Conservation (phyloP, 1,284 basidiomycete genomes). For the Marasmius oreades region DNA sequence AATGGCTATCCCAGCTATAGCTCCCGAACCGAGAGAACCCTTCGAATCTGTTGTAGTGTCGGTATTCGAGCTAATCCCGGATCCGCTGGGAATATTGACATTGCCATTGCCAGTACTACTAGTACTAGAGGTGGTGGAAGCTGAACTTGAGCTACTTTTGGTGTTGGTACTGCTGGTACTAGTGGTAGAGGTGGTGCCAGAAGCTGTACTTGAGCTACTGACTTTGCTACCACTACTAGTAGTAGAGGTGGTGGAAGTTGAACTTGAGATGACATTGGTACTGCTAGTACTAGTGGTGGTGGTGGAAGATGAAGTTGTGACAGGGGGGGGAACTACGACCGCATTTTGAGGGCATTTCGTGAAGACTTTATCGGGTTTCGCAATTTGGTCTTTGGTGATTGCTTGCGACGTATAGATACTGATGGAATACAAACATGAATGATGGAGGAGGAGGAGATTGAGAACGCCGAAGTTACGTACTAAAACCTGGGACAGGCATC, state of each 20-base stretch:
- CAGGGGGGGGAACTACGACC: slow-evolving; percentile 9
- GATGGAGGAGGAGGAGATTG: too few species aligned
- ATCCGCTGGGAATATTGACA: too few species aligned
- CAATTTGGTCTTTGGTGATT: slow-evolving; percentile 17
- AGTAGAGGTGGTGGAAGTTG: too few species aligned
- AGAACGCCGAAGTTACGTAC: too few species aligned
- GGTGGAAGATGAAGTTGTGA: background rate
- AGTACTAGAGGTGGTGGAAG: too few species aligned
- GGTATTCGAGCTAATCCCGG: background rate
- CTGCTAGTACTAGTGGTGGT: too few species aligned
- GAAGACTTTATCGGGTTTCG: slow-evolving; percentile 24
- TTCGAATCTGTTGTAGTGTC: background rate
- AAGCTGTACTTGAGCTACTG: too few species aligned
- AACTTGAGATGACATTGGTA: too few species aligned
- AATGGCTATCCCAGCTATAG: slow-evolving; percentile 19
- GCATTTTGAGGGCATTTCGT: slow-evolving; percentile 19
- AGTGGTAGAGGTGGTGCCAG: too few species aligned
- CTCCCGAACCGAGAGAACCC: slow-evolving; percentile 10
- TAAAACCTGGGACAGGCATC: background rate
- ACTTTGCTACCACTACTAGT: too few species aligned
- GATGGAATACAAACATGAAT: background rate
- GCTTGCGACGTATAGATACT: background rate
- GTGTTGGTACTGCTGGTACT: background rate
- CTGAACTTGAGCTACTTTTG: background rate
- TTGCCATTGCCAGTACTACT: too few species aligned